These are phyloP conservation scores for Populus simonii DNA, from an alignment of 345 rosid species.

Conservation along the genomic window DNA sequence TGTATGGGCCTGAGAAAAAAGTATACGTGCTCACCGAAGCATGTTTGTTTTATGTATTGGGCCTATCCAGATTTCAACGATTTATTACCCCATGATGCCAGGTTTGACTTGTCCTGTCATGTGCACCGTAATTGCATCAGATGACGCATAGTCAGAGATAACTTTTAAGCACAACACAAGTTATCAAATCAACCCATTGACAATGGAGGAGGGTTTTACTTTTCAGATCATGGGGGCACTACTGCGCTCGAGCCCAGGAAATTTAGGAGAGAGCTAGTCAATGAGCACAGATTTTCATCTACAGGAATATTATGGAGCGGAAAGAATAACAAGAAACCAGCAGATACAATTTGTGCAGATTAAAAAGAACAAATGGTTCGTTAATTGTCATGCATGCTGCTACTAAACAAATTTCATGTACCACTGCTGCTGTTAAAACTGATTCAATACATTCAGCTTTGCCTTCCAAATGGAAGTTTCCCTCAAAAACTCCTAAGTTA, in stretches of 20 bases:
- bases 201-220: too few relatives aligned
- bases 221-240: too few relatives aligned
- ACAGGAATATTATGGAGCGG: not conserved
- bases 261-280: not conserved
- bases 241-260: not conserved
- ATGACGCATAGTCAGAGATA: too few relatives aligned
- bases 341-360: not conserved
- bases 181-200: too few relatives aligned
- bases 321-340: constrained; percentile 2
- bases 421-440: not conserved
- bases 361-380: not conserved
- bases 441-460: not conserved
- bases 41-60: not conserved
- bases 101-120: too few relatives aligned
- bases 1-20: not conserved
- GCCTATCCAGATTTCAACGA: not conserved
- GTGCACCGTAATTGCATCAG: too few relatives aligned
- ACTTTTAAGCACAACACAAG: too few relatives aligned
- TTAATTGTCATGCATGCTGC: not conserved
- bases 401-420: not conserved
- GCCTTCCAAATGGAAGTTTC: not conserved
- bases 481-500: not conserved
- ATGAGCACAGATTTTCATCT: not conserved
- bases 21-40: not conserved
- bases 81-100: not conserved